phyloP scores from a whole-genome alignment of 192 early-diverging fungal genomes.

The Spizellomyces sp. region DNA sequence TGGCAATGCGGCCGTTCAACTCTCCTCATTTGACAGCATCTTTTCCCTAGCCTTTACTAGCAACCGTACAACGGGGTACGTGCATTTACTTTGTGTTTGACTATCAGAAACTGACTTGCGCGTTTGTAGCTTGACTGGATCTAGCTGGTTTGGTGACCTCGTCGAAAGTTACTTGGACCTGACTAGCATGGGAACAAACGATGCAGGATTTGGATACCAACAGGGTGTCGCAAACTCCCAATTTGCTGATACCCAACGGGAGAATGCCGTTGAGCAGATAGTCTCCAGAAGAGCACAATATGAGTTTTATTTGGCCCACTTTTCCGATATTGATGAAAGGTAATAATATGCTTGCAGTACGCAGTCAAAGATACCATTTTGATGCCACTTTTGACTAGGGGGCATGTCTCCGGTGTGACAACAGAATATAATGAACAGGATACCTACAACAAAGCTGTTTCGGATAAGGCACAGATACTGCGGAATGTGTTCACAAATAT shows the following conservation, averaged over 20 bases:
- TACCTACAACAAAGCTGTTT: neutral
- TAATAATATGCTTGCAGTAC: neutral
- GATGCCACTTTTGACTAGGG: neutral
- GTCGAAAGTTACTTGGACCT: conserved; percentile 2
- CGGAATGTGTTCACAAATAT: neutral
- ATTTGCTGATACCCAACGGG: conserved; percentile 9
- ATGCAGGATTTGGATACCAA: conserved; percentile 9
- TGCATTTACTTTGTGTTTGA: neutral
- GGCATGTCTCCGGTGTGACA: conserved; percentile 5
- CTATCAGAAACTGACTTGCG: neutral
- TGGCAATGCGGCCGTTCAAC: conserved; percentile 8
- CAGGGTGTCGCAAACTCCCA: neutral
- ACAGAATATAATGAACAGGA: neutral
- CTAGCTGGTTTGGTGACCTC: conserved; percentile 4
- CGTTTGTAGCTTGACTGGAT: conserved; percentile 2
- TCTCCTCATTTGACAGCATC: conserved; percentile 1
- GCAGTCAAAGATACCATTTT: neutral
- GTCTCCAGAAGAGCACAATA: neutral
- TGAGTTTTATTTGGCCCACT: conserved; percentile 7
- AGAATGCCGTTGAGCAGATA: neutral
- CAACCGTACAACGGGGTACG: conserved; percentile 7
- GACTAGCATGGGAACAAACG: neutral
- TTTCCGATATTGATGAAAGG: conserved; percentile 7
- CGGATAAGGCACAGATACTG: neutral
- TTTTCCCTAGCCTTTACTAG: neutral